phyloP scores from a whole-genome alignment of 2,329 filamentous ascomycete genomes.

The Sporothrix curviconia region DNA sequence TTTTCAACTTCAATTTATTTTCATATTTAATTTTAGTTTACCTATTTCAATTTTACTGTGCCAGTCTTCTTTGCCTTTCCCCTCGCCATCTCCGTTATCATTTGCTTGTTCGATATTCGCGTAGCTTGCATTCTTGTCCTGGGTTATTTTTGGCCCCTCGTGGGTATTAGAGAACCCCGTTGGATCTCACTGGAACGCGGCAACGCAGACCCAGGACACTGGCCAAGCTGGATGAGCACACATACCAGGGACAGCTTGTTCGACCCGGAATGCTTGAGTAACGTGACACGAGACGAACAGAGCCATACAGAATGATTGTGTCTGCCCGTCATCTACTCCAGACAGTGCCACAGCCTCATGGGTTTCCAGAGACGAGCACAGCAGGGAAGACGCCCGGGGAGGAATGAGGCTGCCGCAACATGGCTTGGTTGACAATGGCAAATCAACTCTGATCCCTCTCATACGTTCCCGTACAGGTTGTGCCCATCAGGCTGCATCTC shows the following conservation, averaged over 20 bases:
- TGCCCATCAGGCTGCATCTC: no score
- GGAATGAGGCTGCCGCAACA: background rate
- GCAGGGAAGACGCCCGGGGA: background rate
- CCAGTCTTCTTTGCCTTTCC: no score
- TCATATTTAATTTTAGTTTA: no score
- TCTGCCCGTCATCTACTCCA: conserved; percentile 1
- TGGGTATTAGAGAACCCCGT: background rate
- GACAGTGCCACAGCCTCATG: conserved; percentile 11
- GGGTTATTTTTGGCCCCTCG: background rate
- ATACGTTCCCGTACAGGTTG: no score
- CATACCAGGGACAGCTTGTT: background rate
- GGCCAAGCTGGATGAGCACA: no score
- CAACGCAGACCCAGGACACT: no score
- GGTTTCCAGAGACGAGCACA: conserved; percentile 11
- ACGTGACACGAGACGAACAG: background rate
- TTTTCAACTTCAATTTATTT: no score
- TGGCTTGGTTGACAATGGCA: background rate
- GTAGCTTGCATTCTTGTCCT: background rate
- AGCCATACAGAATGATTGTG: no score
- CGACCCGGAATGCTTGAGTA: background rate
- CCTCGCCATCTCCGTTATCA: no score
- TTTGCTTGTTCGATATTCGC: no score
- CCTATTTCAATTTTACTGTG: no score
- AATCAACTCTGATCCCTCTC: no score
- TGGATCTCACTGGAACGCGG: background rate